phyloP scores from a whole-genome alignment of 169 alveolate genomes.

The Babesia ovata region DNA sequence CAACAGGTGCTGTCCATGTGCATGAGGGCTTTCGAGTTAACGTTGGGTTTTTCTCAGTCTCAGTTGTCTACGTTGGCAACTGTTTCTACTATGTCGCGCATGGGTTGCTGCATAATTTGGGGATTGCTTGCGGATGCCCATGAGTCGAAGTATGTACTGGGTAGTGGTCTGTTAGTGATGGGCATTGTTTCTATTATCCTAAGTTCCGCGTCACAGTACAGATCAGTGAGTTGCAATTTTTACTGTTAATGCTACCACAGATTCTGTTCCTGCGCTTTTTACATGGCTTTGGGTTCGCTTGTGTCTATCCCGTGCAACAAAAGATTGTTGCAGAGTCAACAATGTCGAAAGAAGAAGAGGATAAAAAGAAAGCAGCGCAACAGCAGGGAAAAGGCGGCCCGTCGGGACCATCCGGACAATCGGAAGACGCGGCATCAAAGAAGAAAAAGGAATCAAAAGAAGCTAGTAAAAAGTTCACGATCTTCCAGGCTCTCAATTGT shows the following conservation, averaged over 20 bases:
- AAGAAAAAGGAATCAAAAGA: no score
- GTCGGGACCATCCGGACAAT: no score
- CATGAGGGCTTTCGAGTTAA: slow-evolving; percentile 87
- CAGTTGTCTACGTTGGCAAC: slow-evolving; percentile 80
- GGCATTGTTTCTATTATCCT: slow-evolving; percentile 84
- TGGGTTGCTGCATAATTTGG: slow-evolving; percentile 87
- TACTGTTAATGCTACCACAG: background rate
- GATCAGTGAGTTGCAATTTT: slow-evolving; percentile 15
- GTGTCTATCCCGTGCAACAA: slow-evolving; percentile 35
- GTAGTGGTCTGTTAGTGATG: slow-evolving; percentile 82
- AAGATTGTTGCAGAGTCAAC: slow-evolving; percentile 21
- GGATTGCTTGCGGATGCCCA: slow-evolving; percentile 85
- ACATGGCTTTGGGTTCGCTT: slow-evolving; percentile 51
- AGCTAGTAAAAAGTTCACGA: slow-evolving; percentile 6
- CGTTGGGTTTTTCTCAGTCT: slow-evolving; percentile 82
- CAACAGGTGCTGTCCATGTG: slow-evolving; percentile 16
- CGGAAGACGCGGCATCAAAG: no score
- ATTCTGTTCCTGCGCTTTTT: slow-evolving; percentile 31
- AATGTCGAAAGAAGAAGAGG: no score
- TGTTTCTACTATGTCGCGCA: slow-evolving; percentile 83
- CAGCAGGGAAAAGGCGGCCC: no score
- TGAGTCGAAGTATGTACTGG: slow-evolving; percentile 82
- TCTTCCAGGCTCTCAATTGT: slow-evolving; percentile 34
- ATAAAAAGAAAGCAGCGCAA: no score
- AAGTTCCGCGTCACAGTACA: slow-evolving; percentile 45